Percentiles rank a stretch among this genome's conserved stretches.
phyloP scores from a whole-genome alignment of 495 filamentous ascomycete genomes.

The Achaetomiella virescens region DNA sequence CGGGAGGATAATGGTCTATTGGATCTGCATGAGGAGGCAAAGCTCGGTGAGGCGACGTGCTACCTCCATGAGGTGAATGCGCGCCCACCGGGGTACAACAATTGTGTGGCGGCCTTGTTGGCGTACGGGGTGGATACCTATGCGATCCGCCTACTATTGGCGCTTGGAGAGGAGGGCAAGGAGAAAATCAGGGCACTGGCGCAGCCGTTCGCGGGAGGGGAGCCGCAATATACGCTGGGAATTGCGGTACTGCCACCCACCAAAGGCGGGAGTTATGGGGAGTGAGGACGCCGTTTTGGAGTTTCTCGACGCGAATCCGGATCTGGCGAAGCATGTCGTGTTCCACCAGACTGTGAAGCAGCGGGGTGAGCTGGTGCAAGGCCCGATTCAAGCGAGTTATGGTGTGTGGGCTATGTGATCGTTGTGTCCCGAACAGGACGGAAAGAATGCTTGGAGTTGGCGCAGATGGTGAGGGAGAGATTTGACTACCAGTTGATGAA shows the following conservation, averaged over 20 bases:
- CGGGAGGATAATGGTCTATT: slow-evolving; percentile 9
- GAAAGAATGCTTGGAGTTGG: slow-evolving; percentile 5
- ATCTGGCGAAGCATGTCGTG: slow-evolving; percentile 16
- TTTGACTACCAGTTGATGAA: slow-evolving; percentile 7
- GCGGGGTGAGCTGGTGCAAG: slow-evolving; percentile 17
- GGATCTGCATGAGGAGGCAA: slow-evolving; percentile 6
- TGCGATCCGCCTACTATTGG: slow-evolving; percentile 24
- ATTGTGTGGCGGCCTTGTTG: slow-evolving; percentile 14
- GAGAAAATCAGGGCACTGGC: slow-evolving; percentile 22
- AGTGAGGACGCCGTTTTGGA: slow-evolving; percentile 15
- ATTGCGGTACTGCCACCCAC: slow-evolving; percentile 16
- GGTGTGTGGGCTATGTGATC: slow-evolving; percentile 17
- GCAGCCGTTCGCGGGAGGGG: slow-evolving; percentile 20
- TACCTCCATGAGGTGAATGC: slow-evolving; percentile 35
- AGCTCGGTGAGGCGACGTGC: slow-evolving; percentile 6
- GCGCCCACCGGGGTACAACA: slow-evolving; percentile 26
- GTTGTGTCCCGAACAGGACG: not conserved
- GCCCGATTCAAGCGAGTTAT: slow-evolving; percentile 19
- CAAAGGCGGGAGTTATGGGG: slow-evolving; percentile 15
- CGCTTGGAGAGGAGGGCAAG: slow-evolving; percentile 16
- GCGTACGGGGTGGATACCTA: slow-evolving; percentile 37
- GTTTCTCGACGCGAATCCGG: slow-evolving; percentile 17
- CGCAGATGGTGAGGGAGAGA: slow-evolving; percentile 2
- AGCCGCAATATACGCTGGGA: slow-evolving; percentile 17
- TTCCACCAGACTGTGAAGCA: slow-evolving; percentile 17